Evolutionary conservation across 495 filamentous ascomycete genomes (phyloP).

Genomic region (Daldinia childiae): DNA sequence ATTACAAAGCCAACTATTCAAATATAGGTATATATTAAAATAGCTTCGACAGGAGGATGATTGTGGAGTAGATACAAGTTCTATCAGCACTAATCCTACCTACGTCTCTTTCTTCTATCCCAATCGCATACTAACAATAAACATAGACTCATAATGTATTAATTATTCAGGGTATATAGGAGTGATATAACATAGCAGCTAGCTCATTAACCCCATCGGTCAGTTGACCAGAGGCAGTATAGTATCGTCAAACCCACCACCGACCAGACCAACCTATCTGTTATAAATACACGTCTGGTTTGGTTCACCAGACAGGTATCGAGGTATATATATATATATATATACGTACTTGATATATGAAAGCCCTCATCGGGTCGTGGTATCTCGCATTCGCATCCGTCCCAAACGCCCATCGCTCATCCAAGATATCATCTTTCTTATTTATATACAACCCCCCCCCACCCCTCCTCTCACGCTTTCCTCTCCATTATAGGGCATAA

Average conservation of each 20-base stretch:
- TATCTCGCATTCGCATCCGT: slow-evolving; percentile 1
- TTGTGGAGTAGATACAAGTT: too few relatives aligned
- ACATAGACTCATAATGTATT: not conserved
- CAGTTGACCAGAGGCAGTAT: not conserved
- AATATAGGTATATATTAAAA: too few relatives aligned
- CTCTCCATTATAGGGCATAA: slow-evolving; percentile 71
- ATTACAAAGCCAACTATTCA: too few relatives aligned
- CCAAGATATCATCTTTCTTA: not conserved
- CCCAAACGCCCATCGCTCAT: slow-evolving; percentile 13
- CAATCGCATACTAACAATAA: not conserved
- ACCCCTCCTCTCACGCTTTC: not conserved
- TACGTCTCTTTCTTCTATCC: not conserved
- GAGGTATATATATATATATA: not conserved
- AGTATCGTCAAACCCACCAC: not conserved
- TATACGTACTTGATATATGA: slow-evolving; percentile 4
- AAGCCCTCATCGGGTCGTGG: slow-evolving; percentile 8
- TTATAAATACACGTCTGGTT: not conserved
- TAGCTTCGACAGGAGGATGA: too few relatives aligned
- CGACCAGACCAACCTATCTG: not conserved
- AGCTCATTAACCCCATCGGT: slow-evolving; percentile 3
- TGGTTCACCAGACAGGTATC: not conserved
- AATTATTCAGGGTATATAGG: slow-evolving; percentile 1
- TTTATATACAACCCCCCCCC: slow-evolving; percentile 7
- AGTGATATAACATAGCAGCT: not conserved
- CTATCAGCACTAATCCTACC: too few relatives aligned